Conservation (phyloP, 2,329 filamentous ascomycete genomes). For the Aspergillus sergii region DNA sequence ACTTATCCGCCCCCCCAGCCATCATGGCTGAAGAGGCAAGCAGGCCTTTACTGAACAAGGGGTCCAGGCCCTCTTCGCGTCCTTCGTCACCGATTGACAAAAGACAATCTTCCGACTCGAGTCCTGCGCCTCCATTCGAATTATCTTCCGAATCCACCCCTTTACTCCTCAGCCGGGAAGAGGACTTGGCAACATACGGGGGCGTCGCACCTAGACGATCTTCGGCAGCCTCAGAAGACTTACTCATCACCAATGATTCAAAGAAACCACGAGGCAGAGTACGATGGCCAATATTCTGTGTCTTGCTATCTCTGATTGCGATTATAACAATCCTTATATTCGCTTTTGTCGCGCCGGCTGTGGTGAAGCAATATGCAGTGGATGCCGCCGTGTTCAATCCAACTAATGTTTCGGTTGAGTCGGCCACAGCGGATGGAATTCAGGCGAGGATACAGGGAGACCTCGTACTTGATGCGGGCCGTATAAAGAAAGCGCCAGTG, state of each 20-base stretch:
- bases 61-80: conserved; percentile 24
- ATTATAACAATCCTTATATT: conserved; percentile 72
- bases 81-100: conserved; percentile 18
- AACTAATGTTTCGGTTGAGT: conserved; percentile 80
- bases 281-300: conserved; percentile 77
- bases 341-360: conserved; percentile 78
- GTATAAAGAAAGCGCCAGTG: conserved; percentile 70
- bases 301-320: conserved; percentile 60
- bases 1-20: conserved; percentile 13
- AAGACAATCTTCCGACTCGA: conserved; percentile 16
- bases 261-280: conserved; percentile 34
- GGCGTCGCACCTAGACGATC: conserved; percentile 29
- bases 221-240: conserved; percentile 24
- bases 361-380: conserved; percentile 83
- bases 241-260: conserved; percentile 17
- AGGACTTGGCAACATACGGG: conserved; percentile 35
- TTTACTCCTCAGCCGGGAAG: conserved; percentile 39
- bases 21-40: conserved; percentile 39
- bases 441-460: conserved; percentile 78
- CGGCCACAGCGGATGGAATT: conserved; percentile 77
- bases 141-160: conserved; percentile 48
- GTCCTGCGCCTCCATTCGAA: conserved; percentile 32
- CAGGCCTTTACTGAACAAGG: conserved; percentile 32
- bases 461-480: conserved; percentile 76
- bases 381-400: conserved; percentile 80